A percentile compares a stretch with the other conserved stretches of the same genome.
Evolutionary conservation across 148 eudicot species (phyloP).

Genomic region (Pharnaceum exiguum): DNA sequence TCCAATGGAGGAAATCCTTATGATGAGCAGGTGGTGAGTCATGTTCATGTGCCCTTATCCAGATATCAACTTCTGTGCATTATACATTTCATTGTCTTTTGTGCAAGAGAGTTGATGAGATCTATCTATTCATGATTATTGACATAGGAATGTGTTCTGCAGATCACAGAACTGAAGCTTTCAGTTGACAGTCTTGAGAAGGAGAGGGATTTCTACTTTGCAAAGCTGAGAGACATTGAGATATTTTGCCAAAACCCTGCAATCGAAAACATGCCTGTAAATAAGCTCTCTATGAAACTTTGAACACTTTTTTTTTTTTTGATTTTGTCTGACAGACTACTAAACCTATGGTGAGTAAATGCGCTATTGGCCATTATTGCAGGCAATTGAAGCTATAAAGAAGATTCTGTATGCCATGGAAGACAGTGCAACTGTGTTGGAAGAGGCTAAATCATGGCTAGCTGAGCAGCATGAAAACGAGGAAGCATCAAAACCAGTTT

Average conservation of each 20-base stretch:
- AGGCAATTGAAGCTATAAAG: slow-evolving; percentile 73
- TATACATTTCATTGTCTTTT: background rate
- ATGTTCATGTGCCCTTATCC: background rate
- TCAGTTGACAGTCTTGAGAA: slow-evolving; percentile 83
- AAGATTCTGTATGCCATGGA: slow-evolving; percentile 69
- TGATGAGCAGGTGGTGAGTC: slow-evolving; percentile 62
- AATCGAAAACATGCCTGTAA: slow-evolving; percentile 64
- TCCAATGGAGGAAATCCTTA: slow-evolving; percentile 41
- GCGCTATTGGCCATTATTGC: slow-evolving; percentile 6
- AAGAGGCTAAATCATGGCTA: slow-evolving; percentile 69
- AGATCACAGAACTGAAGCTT: slow-evolving; percentile 85
- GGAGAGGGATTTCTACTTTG: slow-evolving; percentile 92
- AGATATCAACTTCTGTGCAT: background rate
- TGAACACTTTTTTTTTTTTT: background rate
- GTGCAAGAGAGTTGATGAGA: background rate
- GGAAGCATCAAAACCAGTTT: slow-evolving; percentile 19
- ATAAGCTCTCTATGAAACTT: slow-evolving; percentile 1
- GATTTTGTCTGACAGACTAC: background rate
- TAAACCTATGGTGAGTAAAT: background rate
- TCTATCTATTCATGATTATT: background rate
- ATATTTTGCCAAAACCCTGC: slow-evolving; percentile 78
- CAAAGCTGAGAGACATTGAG: slow-evolving; percentile 83
- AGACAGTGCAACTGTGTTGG: slow-evolving; percentile 59
- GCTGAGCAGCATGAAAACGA: slow-evolving; percentile 36
- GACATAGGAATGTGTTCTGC: slow-evolving; percentile 16